A percentile compares a stretch with the other conserved stretches of the same genome.
Conservation (phyloP, 176 grass and related monocot genomes). For the Tillandsia leiboldiana region DNA sequence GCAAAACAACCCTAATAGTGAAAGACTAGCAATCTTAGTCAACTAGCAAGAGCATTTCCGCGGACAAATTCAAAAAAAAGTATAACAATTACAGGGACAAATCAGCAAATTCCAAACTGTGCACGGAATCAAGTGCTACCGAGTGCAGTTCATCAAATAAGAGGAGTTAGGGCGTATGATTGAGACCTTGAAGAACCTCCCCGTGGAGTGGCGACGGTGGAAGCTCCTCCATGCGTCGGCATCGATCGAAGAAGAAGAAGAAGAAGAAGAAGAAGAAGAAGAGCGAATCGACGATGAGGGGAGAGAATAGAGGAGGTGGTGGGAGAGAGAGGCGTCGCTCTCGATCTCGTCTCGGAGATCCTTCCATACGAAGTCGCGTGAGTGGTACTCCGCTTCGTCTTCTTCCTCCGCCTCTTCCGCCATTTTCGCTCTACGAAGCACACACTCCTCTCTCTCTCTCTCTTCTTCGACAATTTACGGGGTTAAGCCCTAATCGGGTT, state of each 20-base stretch:
- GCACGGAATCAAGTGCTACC: neutral
- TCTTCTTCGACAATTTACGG: neutral
- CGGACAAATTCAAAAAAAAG: no score
- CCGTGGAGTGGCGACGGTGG: slow-evolving; percentile 66
- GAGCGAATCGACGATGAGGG: slow-evolving; percentile 4
- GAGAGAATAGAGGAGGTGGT: slow-evolving; percentile 47
- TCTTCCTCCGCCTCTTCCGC: slow-evolving; percentile 12
- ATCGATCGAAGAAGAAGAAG: slow-evolving; percentile 10
- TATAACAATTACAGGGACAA: neutral
- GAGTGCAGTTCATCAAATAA: neutral
- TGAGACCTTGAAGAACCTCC: slow-evolving; percentile 75
- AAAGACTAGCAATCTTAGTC: no score
- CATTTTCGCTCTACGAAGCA: neutral
- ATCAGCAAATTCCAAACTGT: neutral
- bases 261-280: neutral
- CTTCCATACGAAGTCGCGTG: slow-evolving; percentile 76
- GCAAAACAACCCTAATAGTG: no score
- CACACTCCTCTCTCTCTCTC: neutral
- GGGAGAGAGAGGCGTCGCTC: slow-evolving; percentile 40
- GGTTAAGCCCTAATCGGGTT: neutral
- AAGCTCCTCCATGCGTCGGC: slow-evolving; percentile 76
- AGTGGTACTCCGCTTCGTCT: slow-evolving; percentile 61
- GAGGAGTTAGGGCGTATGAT: neutral
- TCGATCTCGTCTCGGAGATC: slow-evolving; percentile 56
- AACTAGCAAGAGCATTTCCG: no score